phyloP scores from a whole-genome alignment of 164 flowering plant genomes.

The Litsea cubeba region DNA sequence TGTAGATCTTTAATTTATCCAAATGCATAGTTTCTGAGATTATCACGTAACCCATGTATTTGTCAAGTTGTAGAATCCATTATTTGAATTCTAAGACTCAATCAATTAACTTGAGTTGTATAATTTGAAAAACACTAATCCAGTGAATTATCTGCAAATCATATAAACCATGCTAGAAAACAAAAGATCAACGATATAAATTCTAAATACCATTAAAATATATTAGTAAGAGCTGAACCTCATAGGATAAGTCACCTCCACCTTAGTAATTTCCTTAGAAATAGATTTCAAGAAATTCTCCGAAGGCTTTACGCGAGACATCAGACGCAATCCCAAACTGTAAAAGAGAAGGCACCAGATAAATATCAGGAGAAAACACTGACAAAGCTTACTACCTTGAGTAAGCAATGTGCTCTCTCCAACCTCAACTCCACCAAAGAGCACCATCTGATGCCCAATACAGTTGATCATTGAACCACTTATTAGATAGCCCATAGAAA shows the following conservation, averaged over 20 bases:
- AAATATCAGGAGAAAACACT: background rate
- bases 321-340: conserved; percentile 67
- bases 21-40: no score
- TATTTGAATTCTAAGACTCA: background rate
- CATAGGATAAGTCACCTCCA: conserved; percentile 63
- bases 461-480: no score
- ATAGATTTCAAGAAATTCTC: conserved; percentile 85
- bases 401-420: background rate
- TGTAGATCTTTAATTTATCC: no score
- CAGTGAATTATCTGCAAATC: background rate
- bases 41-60: no score
- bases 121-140: background rate
- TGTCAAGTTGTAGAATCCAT: no score
- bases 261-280: conserved; percentile 59
- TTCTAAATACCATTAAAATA: background rate
- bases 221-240: conserved; percentile 39
- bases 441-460: no score
- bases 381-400: background rate
- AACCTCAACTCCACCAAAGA: background rate
- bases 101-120: background rate
- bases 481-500: no score
- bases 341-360: conserved; percentile 2
- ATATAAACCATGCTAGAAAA: background rate
- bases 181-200: background rate
- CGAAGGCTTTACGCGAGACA: conserved; percentile 83